A percentile compares a stretch with the other conserved stretches of the same genome.
phyloP scores from a whole-genome alignment of 2,329 filamentous ascomycete genomes.

The Epicoccum nigrum region DNA sequence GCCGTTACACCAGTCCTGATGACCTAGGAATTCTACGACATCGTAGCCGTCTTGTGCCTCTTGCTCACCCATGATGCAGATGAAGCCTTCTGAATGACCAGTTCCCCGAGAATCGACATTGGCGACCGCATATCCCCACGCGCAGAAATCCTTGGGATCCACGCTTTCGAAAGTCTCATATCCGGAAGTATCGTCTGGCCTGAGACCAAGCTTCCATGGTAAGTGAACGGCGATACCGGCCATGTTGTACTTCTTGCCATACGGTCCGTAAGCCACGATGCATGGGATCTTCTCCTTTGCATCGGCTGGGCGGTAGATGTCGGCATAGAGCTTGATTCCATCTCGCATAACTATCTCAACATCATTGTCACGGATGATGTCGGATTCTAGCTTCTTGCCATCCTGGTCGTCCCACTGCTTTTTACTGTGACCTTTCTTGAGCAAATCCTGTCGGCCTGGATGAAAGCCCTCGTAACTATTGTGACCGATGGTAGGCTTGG shows the following conservation, averaged over 20 bases:
- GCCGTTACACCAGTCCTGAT: not conserved
- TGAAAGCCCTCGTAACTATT: too few species aligned
- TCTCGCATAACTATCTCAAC: not conserved
- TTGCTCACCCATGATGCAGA: not conserved
- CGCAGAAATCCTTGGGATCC: not conserved
- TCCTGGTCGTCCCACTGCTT: too few species aligned
- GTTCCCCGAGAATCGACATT: not conserved
- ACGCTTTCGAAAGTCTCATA: not conserved
- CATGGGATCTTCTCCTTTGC: not conserved
- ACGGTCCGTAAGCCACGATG: not conserved
- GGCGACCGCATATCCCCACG: not conserved
- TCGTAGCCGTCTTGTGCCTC: not conserved
- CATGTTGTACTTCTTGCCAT: not conserved
- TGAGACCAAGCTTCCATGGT: too few species aligned
- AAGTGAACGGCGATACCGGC: too few species aligned
- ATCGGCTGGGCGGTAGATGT: not conserved
- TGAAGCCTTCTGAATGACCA: not conserved
- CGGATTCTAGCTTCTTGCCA: too few species aligned
- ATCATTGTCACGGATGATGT: conserved; percentile 2
- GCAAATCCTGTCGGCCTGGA: too few species aligned
- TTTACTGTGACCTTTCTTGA: too few species aligned
- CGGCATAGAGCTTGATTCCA: not conserved
- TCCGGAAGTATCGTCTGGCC: not conserved
- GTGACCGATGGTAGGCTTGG: too few species aligned
- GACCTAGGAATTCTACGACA: not conserved